Conservation (phyloP, 257 asterid species). For the Lycium ferocissimum region DNA sequence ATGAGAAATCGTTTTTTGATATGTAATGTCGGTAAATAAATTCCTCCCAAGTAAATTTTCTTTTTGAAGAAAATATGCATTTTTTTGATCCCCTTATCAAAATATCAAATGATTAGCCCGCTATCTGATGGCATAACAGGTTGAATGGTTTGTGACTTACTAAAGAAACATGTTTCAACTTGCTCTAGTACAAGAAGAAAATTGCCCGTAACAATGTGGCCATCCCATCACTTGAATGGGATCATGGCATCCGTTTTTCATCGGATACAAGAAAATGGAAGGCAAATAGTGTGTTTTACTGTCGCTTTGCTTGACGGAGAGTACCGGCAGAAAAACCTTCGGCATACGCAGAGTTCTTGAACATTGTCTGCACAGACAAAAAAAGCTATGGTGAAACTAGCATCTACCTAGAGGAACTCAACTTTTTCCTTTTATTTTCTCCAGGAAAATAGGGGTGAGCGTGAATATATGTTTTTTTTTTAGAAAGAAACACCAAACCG, state of each 20-base stretch:
- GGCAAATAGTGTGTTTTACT: conserved; percentile 31
- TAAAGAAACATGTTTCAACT: background rate
- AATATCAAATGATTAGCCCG: background rate
- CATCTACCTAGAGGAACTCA: background rate
- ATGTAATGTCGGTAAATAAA: background rate
- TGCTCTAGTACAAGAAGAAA: background rate
- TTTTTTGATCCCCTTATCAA: background rate
- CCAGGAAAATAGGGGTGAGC: background rate
- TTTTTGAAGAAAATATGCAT: background rate
- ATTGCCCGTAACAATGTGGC: background rate
- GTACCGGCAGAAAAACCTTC: conserved; percentile 75
- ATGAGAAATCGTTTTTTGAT: background rate
- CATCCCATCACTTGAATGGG: background rate
- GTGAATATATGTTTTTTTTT: too few species aligned
- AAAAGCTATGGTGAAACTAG: conserved; percentile 5
- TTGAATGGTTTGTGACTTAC: background rate
- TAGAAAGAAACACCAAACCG: background rate
- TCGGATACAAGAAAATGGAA: background rate
- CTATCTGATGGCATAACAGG: background rate
- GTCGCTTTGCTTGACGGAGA: conserved; percentile 52
- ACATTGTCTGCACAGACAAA: conserved; percentile 52
- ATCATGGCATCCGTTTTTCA: background rate
- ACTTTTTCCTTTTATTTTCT: background rate
- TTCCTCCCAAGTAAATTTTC: background rate
- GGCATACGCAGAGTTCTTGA: conserved; percentile 74